Evolutionary conservation across 129 eudicot genomes (phyloP).

Genomic region (Saussurea involucrata): DNA sequence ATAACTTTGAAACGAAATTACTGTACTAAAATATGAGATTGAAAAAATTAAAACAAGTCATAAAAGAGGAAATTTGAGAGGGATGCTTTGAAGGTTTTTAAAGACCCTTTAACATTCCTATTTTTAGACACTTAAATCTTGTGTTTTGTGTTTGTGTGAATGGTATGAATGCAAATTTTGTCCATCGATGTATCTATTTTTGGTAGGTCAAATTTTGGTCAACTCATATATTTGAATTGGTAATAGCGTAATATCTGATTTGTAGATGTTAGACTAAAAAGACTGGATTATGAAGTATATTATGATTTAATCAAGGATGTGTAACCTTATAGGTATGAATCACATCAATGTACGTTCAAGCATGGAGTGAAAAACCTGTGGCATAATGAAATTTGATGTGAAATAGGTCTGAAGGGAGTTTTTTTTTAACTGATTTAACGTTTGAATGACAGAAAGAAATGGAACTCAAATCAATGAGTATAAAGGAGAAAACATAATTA

Average conservation of each 20-base stretch:
- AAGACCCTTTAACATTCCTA: conserved; percentile 15
- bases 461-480: background rate
- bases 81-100: background rate
- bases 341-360: background rate
- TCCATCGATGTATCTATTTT: conserved; percentile 23
- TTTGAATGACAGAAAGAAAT: too few relatives aligned
- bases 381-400: background rate
- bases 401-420: too few relatives aligned
- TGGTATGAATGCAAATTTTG: conserved; percentile 18
- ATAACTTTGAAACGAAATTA: background rate
- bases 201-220: conserved; percentile 17
- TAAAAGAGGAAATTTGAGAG: background rate
- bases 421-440: background rate
- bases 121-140: conserved; percentile 1
- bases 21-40: background rate
- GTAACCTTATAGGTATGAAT: background rate
- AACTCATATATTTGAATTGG: conserved; percentile 19
- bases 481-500: background rate
- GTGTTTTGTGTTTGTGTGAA: conserved; percentile 24
- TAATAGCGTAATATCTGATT: background rate
- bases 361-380: background rate
- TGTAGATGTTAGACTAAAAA: background rate
- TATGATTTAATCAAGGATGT: background rate
- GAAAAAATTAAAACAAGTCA: background rate
- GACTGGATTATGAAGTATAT: background rate